phyloP scores from a whole-genome alignment of 306 rosid species.

The Cicer cuneatum region DNA sequence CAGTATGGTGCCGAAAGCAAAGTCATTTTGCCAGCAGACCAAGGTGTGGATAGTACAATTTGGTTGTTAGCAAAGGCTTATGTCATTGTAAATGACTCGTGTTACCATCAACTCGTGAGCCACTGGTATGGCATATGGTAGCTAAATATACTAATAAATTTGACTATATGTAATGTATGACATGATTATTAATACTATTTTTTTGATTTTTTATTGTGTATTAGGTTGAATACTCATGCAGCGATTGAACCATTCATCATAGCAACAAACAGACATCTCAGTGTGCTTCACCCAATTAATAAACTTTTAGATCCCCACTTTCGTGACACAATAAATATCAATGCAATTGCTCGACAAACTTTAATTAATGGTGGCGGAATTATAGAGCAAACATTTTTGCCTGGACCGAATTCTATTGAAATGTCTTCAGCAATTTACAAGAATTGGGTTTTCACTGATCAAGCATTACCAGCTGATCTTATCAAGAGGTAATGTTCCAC shows the following conservation, averaged over 20 bases:
- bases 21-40: constrained; percentile 57
- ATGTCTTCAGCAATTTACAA: constrained; percentile 47
- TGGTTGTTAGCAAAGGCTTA: constrained; percentile 80
- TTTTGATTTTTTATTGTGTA: not conserved
- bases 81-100: constrained; percentile 63
- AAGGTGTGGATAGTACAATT: constrained; percentile 59
- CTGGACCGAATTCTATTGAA: constrained; percentile 42
- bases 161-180: not conserved
- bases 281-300: constrained; percentile 50
- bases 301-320: constrained; percentile 50
- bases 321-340: constrained; percentile 54
- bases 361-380: constrained; percentile 45
- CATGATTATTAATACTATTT: not conserved
- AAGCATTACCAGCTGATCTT: constrained; percentile 53
- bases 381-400: constrained; percentile 48
- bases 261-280: constrained; percentile 53
- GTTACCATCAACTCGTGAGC: constrained; percentile 69
- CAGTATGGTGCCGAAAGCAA: constrained; percentile 54
- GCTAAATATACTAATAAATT: not conserved
- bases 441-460: constrained; percentile 50
- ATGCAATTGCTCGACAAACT: constrained; percentile 43
- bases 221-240: constrained; percentile 79
- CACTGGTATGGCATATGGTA: constrained; percentile 68
- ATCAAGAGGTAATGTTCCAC: constrained; percentile 44
- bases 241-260: constrained; percentile 65